Percentiles rank a stretch among this genome's conserved stretches.
Evolutionary conservation across 129 eudicot genomes (phyloP).

Genomic region (Logfia minima): DNA sequence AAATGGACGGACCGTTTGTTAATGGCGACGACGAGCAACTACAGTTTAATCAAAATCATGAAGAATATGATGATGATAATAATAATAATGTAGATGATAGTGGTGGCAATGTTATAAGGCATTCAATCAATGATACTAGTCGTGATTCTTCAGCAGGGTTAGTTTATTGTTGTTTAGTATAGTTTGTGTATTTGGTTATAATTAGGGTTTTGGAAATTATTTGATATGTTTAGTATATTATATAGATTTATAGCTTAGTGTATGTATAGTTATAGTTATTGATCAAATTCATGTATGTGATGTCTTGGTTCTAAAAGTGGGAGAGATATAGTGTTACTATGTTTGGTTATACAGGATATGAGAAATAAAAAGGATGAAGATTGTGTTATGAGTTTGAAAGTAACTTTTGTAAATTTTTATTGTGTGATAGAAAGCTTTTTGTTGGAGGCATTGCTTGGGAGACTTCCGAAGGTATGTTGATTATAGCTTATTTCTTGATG

Average conservation of each 20-base stretch:
- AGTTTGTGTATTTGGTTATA: conserved; percentile 44
- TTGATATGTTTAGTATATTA: conserved; percentile 23
- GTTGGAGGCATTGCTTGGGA: conserved; percentile 99
- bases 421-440: conserved; percentile 85
- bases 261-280: conserved; percentile 24
- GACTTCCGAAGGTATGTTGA: conserved; percentile 71
- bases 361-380: conserved; percentile 18
- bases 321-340: conserved; percentile 26
- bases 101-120: conserved; percentile 54
- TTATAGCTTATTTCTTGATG: neutral
- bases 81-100: conserved; percentile 63
- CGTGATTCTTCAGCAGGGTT: conserved; percentile 89
- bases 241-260: neutral
- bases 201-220: conserved; percentile 36
- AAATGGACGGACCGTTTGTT: conserved; percentile 53
- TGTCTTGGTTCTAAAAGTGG: conserved; percentile 27
- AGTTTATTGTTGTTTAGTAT: conserved; percentile 58
- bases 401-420: conserved; percentile 59
- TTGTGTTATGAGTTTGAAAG: conserved; percentile 42
- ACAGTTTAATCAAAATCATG: conserved; percentile 43
- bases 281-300: conserved; percentile 19
- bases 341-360: conserved; percentile 7
- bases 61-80: conserved; percentile 21
- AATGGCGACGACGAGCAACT: conserved; percentile 58
- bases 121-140: conserved; percentile 46